These are phyloP conservation scores for Neonectria punicea DNA, from an alignment of 2,329 filamentous ascomycete genomes.

Conservation along the genomic window DNA sequence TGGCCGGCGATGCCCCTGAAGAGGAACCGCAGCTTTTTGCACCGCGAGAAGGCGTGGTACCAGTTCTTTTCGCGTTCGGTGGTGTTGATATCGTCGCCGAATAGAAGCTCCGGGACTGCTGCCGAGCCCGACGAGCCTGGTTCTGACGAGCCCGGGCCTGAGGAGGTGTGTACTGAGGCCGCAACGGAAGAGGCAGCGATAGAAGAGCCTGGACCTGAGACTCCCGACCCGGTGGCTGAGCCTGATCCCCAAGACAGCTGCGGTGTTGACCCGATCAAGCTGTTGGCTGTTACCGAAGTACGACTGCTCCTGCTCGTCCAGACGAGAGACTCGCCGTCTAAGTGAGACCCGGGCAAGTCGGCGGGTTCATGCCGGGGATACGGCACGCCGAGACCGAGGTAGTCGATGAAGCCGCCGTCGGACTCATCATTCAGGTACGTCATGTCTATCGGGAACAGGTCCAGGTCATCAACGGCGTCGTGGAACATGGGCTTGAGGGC, in stretches of 20 bases:
- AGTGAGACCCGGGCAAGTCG: not conserved
- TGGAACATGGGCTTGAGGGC: slow-evolving; percentile 12
- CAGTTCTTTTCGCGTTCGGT: slow-evolving; percentile 1
- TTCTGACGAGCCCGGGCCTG: not conserved
- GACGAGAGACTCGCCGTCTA: slow-evolving; percentile 1
- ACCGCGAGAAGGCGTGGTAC: slow-evolving; percentile 16
- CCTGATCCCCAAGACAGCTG: slow-evolving; percentile 4
- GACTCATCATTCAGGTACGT: slow-evolving; percentile 21
- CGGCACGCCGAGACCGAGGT: not conserved
- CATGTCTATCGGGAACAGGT: slow-evolving; percentile 14
- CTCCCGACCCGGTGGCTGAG: slow-evolving; percentile 2
- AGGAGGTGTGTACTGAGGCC: not conserved
- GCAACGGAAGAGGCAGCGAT: not conserved
- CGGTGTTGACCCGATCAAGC: slow-evolving; percentile 2
- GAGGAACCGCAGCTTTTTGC: slow-evolving; percentile 12
- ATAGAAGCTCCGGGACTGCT: not conserved
- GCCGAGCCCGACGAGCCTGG: not conserved
- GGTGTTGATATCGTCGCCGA: not conserved
- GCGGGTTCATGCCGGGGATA: not conserved
- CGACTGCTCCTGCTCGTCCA: not conserved
- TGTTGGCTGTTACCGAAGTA: not conserved
- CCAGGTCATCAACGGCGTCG: slow-evolving; percentile 5
- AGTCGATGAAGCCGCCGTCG: slow-evolving; percentile 13
- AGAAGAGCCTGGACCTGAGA: not conserved
- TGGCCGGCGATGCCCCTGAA: not conserved